Evolutionary conservation across 371 early-diverging fungal species (phyloP).

Genomic region (Furculomyces boomerangus): DNA sequence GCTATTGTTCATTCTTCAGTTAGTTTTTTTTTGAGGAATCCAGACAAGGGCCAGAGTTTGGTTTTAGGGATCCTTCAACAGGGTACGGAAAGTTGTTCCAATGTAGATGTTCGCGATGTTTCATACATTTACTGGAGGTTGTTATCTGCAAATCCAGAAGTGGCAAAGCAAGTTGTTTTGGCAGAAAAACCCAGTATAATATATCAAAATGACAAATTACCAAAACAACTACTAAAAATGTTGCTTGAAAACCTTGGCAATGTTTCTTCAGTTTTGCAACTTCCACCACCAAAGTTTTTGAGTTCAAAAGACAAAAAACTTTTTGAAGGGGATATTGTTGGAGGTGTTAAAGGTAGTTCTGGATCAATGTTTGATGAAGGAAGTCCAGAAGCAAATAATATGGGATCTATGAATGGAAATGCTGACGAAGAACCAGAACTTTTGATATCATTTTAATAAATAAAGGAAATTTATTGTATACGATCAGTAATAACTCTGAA

Average conservation of each 20-base stretch:
- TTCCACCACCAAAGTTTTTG: conserved; percentile 53
- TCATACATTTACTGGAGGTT: conserved; percentile 94
- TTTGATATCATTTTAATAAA: conserved; percentile 14
- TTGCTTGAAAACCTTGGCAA: conserved; percentile 67
- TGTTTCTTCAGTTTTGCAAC: conserved; percentile 85
- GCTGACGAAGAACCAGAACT: conserved; percentile 21
- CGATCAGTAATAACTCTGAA: background rate
- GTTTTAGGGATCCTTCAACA: conserved; percentile 72
- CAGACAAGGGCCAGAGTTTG: conserved; percentile 69
- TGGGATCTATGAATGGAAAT: conserved; percentile 2
- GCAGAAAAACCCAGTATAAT: conserved; percentile 32
- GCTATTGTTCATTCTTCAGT: conserved; percentile 74
- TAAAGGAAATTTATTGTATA: background rate
- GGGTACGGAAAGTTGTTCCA: conserved; percentile 77
- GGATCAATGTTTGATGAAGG: background rate
- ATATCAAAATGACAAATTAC: conserved; percentile 16
- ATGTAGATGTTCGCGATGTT: conserved; percentile 89
- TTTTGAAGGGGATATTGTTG: conserved; percentile 11
- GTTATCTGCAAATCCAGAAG: conserved; percentile 78
- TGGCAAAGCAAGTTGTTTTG: conserved; percentile 49
- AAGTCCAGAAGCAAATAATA: background rate
- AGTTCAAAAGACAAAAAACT: conserved; percentile 11
- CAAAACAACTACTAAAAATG: conserved; percentile 51
- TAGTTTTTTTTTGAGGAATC: conserved; percentile 77
- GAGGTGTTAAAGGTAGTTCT: conserved; percentile 1